Evolutionary conservation across 495 filamentous ascomycete species (phyloP).

Genomic region (Penicillium riverlandense): DNA sequence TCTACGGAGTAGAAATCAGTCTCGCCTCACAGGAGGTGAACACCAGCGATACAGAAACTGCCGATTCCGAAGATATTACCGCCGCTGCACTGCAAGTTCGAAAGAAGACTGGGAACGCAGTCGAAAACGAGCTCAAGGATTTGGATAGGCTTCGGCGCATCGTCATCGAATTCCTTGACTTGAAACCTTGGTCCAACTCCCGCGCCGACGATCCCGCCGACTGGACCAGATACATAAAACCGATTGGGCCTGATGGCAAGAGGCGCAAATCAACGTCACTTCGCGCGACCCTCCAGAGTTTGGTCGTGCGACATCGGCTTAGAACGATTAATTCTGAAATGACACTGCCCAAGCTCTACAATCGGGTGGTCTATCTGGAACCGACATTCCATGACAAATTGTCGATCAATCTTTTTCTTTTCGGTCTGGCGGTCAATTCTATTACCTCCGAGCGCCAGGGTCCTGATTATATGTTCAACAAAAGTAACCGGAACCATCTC

Average conservation of each 20-base stretch:
- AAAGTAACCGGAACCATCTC: constrained; percentile 57
- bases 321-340: constrained; percentile 61
- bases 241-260: constrained; percentile 45
- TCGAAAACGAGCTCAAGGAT: constrained; percentile 58
- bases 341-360: constrained; percentile 59
- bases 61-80: constrained; percentile 22
- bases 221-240: constrained; percentile 73
- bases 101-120: constrained; percentile 29
- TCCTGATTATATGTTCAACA: constrained; percentile 83
- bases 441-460: constrained; percentile 83
- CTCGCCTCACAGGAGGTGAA: constrained; percentile 42
- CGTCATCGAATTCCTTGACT: constrained; percentile 60
- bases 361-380: constrained; percentile 66
- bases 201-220: constrained; percentile 42
- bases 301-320: constrained; percentile 74
- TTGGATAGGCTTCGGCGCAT: constrained; percentile 68
- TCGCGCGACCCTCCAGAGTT: constrained; percentile 59
- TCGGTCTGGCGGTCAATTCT: constrained; percentile 74
- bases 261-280: constrained; percentile 56
- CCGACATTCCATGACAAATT: constrained; percentile 79
- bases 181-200: constrained; percentile 68
- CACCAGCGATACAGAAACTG: constrained; percentile 27
- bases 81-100: constrained; percentile 24
- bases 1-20: constrained; percentile 68
- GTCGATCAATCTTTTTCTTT: constrained; percentile 76